Conservation (phyloP, 345 rosid species). For the Orychophragmus violaceus region DNA sequence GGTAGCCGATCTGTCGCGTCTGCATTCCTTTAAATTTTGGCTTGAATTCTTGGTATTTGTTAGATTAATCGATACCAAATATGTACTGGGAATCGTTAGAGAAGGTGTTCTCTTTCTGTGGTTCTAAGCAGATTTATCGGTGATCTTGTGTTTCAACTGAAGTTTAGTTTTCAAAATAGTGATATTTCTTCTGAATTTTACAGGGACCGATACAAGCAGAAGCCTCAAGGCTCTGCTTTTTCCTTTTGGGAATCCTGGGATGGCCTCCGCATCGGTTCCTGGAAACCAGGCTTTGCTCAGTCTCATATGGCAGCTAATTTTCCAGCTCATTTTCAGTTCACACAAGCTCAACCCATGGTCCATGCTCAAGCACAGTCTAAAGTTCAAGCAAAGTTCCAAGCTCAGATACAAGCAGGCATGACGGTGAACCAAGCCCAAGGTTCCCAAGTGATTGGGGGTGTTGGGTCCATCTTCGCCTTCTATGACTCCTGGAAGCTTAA, state of each 20-base stretch:
- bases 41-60: too few relatives aligned
- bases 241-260: conserved; percentile 85
- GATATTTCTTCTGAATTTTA: neutral
- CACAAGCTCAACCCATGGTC: conserved; percentile 60
- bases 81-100: neutral
- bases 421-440: conserved; percentile 51
- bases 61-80: neutral
- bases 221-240: conserved; percentile 53
- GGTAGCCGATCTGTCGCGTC: too few relatives aligned
- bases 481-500: conserved; percentile 52
- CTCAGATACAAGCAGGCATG: conserved; percentile 65
- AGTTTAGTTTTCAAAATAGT: conserved; percentile 1
- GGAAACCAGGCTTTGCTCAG: too few relatives aligned
- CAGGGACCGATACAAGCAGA: conserved; percentile 45
- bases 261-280: too few relatives aligned
- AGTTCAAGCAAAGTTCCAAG: conserved; percentile 72
- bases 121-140: neutral
- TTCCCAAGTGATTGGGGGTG: too few relatives aligned
- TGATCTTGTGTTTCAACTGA: neutral
- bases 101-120: neutral
- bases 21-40: too few relatives aligned
- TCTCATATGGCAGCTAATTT: too few relatives aligned
- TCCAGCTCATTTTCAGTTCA: conserved; percentile 57
- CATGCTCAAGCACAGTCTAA: conserved; percentile 56
- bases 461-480: conserved; percentile 69